phyloP scores from a whole-genome alignment of 1,284 basidiomycete genomes.

The Coniferiporia sulphurascens region DNA sequence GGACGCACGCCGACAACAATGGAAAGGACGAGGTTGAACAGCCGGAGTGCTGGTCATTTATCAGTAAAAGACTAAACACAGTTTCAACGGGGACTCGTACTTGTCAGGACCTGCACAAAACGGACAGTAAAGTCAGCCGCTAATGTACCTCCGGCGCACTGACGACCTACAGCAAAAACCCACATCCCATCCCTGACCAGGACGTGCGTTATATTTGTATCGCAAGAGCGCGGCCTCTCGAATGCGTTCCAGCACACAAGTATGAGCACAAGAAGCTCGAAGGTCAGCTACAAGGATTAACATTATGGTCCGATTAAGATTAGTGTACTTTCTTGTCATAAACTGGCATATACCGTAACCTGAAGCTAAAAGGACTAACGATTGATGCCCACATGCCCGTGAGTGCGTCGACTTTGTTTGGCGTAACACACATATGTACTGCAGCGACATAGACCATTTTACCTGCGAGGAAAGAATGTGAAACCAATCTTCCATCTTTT shows the following conservation, averaged over 20 bases:
- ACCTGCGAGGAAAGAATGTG: neutral
- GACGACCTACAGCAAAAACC: constrained; percentile 20
- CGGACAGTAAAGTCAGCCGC: neutral
- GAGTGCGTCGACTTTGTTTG: neutral
- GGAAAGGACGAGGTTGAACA: constrained; percentile 10
- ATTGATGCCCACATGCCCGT: constrained; percentile 15
- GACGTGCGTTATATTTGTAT: constrained; percentile 6
- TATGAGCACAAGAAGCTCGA: constrained; percentile 20
- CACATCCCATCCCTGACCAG: constrained; percentile 22
- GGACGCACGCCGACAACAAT: constrained; percentile 4
- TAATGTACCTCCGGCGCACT: neutral
- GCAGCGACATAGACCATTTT: neutral
- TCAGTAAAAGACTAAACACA: neutral
- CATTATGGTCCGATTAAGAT: no score
- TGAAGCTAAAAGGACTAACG: constrained; percentile 2
- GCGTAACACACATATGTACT: constrained; percentile 9
- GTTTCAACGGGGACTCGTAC: neutral
- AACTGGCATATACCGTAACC: neutral
- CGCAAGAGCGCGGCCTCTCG: constrained; percentile 18
- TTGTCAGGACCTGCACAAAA: neutral
- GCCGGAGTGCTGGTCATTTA: neutral
- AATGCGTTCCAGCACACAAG: constrained; percentile 20
- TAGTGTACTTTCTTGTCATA: neutral
- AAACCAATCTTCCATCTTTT: neutral
- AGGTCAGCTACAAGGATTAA: constrained; percentile 15